These are phyloP conservation scores for Anthoceros angustus DNA, from an alignment of 225 moss, liverwort and hornwort genomes.

Conservation along the genomic window DNA sequence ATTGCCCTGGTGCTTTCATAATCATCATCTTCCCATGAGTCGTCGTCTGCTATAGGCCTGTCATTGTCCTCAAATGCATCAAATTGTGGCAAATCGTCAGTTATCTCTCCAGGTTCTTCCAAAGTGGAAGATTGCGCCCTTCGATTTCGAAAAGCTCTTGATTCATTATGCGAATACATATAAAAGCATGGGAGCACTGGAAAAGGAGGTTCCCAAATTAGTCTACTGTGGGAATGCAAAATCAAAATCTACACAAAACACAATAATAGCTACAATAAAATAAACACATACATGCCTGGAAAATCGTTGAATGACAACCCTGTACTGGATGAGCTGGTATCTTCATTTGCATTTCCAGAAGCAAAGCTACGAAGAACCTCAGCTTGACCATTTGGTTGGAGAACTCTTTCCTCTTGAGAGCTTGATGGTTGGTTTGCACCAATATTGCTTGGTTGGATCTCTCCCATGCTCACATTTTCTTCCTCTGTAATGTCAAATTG, in stretches of 20 bases:
- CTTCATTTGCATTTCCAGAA: neutral
- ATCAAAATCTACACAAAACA: neutral
- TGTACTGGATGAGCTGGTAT: neutral
- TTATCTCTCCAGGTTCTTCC: slow-evolving; percentile 46
- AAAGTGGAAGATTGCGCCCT: slow-evolving; percentile 15
- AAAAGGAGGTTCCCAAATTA: neutral
- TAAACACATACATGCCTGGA: neutral
- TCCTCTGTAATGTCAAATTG: slow-evolving; percentile 21
- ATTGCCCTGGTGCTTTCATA: slow-evolving; percentile 68
- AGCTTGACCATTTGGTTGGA: too few relatives aligned
- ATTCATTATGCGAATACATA: slow-evolving; percentile 58
- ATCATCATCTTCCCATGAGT: slow-evolving; percentile 67
- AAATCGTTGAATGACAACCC: slow-evolving; percentile 2
- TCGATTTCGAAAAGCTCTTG: slow-evolving; percentile 23
- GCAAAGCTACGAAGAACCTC: too few relatives aligned
- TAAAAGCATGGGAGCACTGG: slow-evolving; percentile 89
- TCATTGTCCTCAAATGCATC: neutral
- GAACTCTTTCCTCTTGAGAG: neutral
- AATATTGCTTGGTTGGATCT: slow-evolving; percentile 21
- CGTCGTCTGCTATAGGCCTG: neutral
- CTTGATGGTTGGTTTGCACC: neutral
- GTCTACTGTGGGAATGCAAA: neutral
- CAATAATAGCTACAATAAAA: neutral
- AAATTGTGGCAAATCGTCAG: neutral
- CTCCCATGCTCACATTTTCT: slow-evolving; percentile 48